Conservation (phyloP, 768 basidiomycete genomes). For the Amanita exitialis region DNA sequence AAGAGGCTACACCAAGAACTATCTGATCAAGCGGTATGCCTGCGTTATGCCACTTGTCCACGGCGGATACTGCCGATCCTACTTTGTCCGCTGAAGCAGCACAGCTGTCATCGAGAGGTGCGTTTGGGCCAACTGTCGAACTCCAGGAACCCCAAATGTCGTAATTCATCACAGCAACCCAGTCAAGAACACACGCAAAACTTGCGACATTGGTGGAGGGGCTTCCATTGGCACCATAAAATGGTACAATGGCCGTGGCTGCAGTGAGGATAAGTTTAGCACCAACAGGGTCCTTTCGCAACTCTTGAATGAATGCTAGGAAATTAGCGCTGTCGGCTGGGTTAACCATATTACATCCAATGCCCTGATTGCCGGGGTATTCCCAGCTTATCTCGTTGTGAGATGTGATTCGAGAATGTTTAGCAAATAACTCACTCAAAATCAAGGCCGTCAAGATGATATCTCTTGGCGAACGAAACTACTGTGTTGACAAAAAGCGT, state of each 20-base stretch:
- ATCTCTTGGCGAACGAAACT: slow-evolving; percentile 36
- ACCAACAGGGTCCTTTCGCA: slow-evolving; percentile 47
- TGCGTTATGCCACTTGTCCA: slow-evolving; percentile 63
- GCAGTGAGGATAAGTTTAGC: slow-evolving; percentile 49
- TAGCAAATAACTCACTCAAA: slow-evolving; percentile 28
- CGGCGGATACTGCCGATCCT: slow-evolving; percentile 70
- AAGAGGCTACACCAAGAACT: slow-evolving; percentile 74
- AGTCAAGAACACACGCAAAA: slow-evolving; percentile 60
- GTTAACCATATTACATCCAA: slow-evolving; percentile 62
- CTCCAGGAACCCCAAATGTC: slow-evolving; percentile 61
- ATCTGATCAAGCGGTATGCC: slow-evolving; percentile 63
- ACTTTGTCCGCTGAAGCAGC: slow-evolving; percentile 43
- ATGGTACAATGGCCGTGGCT: slow-evolving; percentile 30
- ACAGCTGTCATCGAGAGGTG: slow-evolving; percentile 80
- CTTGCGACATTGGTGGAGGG: slow-evolving; percentile 58
- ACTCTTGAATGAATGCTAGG: slow-evolving; percentile 65
- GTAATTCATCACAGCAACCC: slow-evolving; percentile 56
- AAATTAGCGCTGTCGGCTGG: slow-evolving; percentile 65
- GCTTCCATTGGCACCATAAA: slow-evolving; percentile 33
- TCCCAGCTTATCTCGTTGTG: slow-evolving; percentile 57
- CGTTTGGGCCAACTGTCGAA: slow-evolving; percentile 68
- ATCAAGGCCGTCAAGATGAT: slow-evolving; percentile 51
- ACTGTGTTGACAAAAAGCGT: slow-evolving; percentile 57
- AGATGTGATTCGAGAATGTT: not conserved
- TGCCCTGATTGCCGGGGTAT: slow-evolving; percentile 63